A percentile compares a stretch with the other conserved stretches of the same genome.
phyloP scores from a whole-genome alignment of 2,329 filamentous ascomycete genomes.

The Aspergillus sp. region DNA sequence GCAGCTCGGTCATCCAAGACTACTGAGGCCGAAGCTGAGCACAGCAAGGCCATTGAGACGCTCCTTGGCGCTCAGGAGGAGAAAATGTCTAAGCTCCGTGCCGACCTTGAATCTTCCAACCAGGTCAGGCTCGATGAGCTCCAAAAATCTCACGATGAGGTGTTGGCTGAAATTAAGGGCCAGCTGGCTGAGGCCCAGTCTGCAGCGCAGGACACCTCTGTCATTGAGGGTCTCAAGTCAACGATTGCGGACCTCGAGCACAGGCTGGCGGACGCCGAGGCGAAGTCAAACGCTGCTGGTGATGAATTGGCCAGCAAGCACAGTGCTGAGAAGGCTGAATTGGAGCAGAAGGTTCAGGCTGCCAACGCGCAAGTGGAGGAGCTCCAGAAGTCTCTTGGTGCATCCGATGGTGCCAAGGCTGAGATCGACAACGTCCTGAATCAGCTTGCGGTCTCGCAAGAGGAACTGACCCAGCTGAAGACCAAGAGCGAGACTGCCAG shows the following conservation, averaged over 20 bases:
- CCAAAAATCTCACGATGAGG: conserved; percentile 29
- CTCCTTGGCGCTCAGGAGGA: conserved; percentile 34
- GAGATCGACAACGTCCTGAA: conserved; percentile 61
- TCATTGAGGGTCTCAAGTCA: conserved; percentile 32
- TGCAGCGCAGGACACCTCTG: conserved; percentile 31
- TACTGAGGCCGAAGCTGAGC: conserved; percentile 31
- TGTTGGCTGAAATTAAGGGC: conserved; percentile 25
- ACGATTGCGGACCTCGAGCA: conserved; percentile 52
- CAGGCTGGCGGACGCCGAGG: conserved; percentile 53
- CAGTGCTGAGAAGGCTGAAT: conserved; percentile 41
- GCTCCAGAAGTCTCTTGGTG: conserved; percentile 73
- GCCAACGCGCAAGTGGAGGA: conserved; percentile 59
- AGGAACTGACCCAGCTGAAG: conserved; percentile 27
- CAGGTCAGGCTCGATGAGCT: conserved; percentile 31
- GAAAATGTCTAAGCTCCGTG: conserved; percentile 30
- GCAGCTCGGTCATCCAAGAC: conserved; percentile 26
- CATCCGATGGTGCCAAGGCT: conserved; percentile 66
- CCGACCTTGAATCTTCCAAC: conserved; percentile 30
- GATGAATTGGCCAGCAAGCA: conserved; percentile 39
- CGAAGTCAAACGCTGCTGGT: conserved; percentile 30
- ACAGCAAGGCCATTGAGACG: conserved; percentile 35
- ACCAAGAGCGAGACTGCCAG: conserved; percentile 22
- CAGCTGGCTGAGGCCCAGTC: conserved; percentile 31
- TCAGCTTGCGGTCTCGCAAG: conserved; percentile 28
- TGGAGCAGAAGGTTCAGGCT: conserved; percentile 35